Percentiles rank a stretch among this genome's conserved stretches.
Conservation (phyloP, 192 early-diverging fungal genomes). For the Podila epigama region DNA sequence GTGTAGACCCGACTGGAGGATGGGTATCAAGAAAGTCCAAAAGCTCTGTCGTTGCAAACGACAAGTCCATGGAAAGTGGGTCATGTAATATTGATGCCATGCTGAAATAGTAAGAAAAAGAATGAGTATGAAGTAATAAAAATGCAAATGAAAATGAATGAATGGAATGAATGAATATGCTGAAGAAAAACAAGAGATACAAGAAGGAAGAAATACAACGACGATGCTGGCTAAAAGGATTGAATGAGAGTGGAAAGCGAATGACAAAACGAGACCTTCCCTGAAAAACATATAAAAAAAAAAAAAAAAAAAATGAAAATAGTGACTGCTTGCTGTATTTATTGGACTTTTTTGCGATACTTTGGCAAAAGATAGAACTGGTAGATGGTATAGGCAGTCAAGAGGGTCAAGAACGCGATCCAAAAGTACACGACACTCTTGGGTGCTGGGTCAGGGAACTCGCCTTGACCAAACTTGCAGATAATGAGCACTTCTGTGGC, state of each 20-base stretch:
- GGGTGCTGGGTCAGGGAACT: slow-evolving; percentile 86
- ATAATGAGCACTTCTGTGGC: slow-evolving; percentile 92
- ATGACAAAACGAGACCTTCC: neutral
- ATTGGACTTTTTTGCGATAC: slow-evolving; percentile 13
- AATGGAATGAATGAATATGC: slow-evolving; percentile 2
- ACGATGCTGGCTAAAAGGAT: neutral
- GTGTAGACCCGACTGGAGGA: slow-evolving; percentile 1
- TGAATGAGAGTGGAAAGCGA: too few species aligned
- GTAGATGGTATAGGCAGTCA: slow-evolving; percentile 79
- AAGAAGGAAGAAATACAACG: neutral
- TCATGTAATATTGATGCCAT: slow-evolving; percentile 42
- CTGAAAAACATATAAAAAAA: neutral
- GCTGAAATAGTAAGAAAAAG: neutral
- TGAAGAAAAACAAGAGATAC: neutral
- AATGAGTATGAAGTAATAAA: neutral
- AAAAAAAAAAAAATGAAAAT: neutral
- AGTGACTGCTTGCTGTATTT: neutral
- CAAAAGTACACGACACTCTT: slow-evolving; percentile 75
- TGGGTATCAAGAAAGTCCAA: slow-evolving; percentile 50
- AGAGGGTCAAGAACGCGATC: slow-evolving; percentile 61
- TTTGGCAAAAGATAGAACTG: slow-evolving; percentile 62
- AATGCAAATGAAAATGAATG: slow-evolving; percentile 3
- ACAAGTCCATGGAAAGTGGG: slow-evolving; percentile 44
- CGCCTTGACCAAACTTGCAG: slow-evolving; percentile 87
- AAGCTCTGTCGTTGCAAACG: slow-evolving; percentile 31